Evolutionary conservation across 176 grass and related monocot genomes (phyloP), one percentile per base, ranked within the genome.

Genomic region (Oryza glumipatula): DNA sequence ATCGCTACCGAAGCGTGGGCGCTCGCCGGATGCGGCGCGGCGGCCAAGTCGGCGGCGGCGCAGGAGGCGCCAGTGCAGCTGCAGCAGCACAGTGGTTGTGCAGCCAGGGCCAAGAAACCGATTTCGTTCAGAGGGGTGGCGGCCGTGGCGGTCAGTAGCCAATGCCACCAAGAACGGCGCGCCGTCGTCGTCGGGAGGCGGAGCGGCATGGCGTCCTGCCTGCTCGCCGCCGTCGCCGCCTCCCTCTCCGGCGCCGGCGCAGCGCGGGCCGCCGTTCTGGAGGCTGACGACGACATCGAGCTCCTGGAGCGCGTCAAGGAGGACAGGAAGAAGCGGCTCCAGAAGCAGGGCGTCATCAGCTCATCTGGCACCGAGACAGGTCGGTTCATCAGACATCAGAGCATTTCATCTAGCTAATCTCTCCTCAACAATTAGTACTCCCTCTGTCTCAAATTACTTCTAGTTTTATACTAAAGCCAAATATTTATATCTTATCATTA

Each of bases 271-370:
- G 74, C 87, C 41, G 83, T 98, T 36, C 86, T 98, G 11, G 96
- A 98, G 72, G 93, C 76, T 0, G 93, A 98, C 70, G 96, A 98
- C 65, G 93, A 94, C 68, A n/a, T 90, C 85, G 93, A 98, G 88
- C 86, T 98, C 51, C 77, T 98, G 69, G 93, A 98, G 86, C 90
- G 85, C 60, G 93, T 92, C 3, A 96, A 91, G 91, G 80, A 90
- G 70, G 93, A 98, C 83, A 80, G 94, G 86, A 92, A 94, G 81
- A 98, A 92, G 73, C 89, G 93, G 78, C 89, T 96, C 4, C 24
- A 96, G 78, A 91, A 90, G 60, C 93, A 98, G 38, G 96, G 93
- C 13, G 30, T 98, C 88, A 96, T 94, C 83, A 94, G 68, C 81
- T 76, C 88, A 15, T 89, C 93, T 6, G 21, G 70, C 65, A 83